A percentile compares a stretch with the other conserved stretches of the same genome.
These are phyloP conservation scores for Sphagnum contortum DNA, from an alignment of 225 moss, liverwort and hornwort species.

Conservation along the genomic window DNA sequence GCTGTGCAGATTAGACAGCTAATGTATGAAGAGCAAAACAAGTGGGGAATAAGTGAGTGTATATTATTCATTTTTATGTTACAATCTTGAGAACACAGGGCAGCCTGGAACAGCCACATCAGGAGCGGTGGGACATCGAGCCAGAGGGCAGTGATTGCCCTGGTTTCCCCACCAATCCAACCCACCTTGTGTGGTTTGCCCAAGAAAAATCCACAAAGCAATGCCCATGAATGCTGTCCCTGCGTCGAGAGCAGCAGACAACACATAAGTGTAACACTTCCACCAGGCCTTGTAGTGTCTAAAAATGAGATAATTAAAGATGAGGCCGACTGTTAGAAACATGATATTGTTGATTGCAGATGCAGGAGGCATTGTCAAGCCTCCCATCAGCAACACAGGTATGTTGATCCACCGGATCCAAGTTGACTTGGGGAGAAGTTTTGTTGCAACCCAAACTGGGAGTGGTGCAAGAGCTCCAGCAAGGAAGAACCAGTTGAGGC, in stretches of 20 bases:
- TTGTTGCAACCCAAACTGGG: constrained; percentile 24
- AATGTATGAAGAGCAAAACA: too few relatives aligned
- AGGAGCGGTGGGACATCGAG: constrained; percentile 47
- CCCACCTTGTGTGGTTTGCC: constrained; percentile 3
- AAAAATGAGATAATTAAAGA: constrained; percentile 52
- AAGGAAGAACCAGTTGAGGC: constrained; percentile 59
- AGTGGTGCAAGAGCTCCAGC: constrained; percentile 33
- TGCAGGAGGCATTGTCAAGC: constrained; percentile 44
- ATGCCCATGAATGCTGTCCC: constrained; percentile 67
- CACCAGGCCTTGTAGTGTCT: constrained; percentile 50
- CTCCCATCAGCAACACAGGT: constrained; percentile 38
- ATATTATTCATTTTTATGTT: background rate
- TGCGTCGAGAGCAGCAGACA: constrained; percentile 57
- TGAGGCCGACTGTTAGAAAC: constrained; percentile 51
- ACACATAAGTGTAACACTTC: constrained; percentile 59
- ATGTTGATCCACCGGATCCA: constrained; percentile 46
- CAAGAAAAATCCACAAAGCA: constrained; percentile 18
- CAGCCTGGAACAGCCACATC: constrained; percentile 40
- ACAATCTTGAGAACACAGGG: constrained; percentile 25
- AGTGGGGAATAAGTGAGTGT: too few relatives aligned
- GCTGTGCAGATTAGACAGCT: too few relatives aligned
- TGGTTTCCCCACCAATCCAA: constrained; percentile 55
- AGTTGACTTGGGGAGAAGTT: constrained; percentile 9
- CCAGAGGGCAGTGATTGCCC: constrained; percentile 45
- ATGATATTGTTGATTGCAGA: constrained; percentile 41